Evolutionary conservation across 129 eudicot genomes (phyloP).

Genomic region (Arctium minus): DNA sequence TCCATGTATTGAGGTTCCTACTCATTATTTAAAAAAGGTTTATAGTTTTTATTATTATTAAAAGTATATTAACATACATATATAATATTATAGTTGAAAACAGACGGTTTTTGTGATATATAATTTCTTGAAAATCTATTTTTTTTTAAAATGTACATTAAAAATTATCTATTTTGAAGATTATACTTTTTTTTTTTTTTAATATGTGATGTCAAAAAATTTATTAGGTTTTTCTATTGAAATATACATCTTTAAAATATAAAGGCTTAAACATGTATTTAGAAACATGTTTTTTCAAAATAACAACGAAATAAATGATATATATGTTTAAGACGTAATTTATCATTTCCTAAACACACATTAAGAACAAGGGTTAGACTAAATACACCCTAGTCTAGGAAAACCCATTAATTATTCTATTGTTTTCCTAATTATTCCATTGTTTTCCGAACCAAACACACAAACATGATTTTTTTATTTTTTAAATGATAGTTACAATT

Average conservation of each 20-base stretch:
- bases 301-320: neutral
- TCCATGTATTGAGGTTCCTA: slow-evolving; percentile 12
- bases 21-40: neutral
- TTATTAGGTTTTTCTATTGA: neutral
- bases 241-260: too few relatives aligned
- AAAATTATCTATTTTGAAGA: neutral
- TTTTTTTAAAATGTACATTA: too few relatives aligned
- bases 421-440: too few relatives aligned
- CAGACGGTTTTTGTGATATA: neutral
- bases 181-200: too few relatives aligned
- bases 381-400: too few relatives aligned
- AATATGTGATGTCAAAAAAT: neutral
- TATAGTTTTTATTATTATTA: neutral
- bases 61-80: neutral
- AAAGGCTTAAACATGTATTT: neutral
- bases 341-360: too few relatives aligned
- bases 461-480: too few relatives aligned
- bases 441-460: too few relatives aligned
- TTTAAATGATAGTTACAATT: too few relatives aligned
- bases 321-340: neutral
- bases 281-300: too few relatives aligned
- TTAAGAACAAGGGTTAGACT: too few relatives aligned
- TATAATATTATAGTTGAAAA: neutral
- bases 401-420: too few relatives aligned
- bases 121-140: neutral